Conservation (phyloP, 176 grass and related monocot genomes). For the Bolboschoenus planiculmis region DNA sequence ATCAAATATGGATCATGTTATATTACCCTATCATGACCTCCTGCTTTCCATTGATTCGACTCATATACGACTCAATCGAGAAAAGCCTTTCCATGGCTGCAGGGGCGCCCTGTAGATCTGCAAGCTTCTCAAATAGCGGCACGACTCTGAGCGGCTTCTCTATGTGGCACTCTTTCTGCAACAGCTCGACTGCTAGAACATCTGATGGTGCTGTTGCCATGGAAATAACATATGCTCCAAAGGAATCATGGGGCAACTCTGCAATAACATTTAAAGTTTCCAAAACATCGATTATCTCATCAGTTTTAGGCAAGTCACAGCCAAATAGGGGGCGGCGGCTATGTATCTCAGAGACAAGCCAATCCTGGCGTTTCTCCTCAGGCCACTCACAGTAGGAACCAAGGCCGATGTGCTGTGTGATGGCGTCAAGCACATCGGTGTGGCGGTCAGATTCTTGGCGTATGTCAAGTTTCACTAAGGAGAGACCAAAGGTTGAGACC, state of each 20-base stretch:
- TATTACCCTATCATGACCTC: constrained; percentile 90
- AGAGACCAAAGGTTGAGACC: constrained; percentile 93
- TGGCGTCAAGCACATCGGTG: constrained; percentile 85
- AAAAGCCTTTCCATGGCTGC: constrained; percentile 77
- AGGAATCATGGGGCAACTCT: constrained; percentile 82
- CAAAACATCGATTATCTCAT: constrained; percentile 80
- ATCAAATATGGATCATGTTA: not conserved
- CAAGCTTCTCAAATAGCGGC: constrained; percentile 94
- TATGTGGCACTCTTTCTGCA: constrained; percentile 77
- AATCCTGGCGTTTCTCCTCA: constrained; percentile 93
- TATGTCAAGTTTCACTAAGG: constrained; percentile 95
- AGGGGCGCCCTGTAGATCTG: constrained; percentile 86
- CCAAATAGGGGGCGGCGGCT: constrained; percentile 88
- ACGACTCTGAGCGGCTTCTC: constrained; percentile 82
- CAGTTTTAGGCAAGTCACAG: constrained; percentile 79
- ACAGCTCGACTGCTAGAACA: constrained; percentile 89
- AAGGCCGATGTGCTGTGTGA: constrained; percentile 80
- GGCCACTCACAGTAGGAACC: constrained; percentile 93
- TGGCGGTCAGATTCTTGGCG: constrained; percentile 99
- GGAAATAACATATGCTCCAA: constrained; percentile 92
- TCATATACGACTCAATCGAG: constrained; percentile 92
- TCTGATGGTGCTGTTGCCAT: constrained; percentile 97
- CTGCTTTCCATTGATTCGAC: constrained; percentile 87
- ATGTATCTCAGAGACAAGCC: constrained; percentile 75
- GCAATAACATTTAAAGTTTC: constrained; percentile 77